phyloP scores from a whole-genome alignment of 1,139 yeast species.

The Blastobotrys malaysiensis region DNA sequence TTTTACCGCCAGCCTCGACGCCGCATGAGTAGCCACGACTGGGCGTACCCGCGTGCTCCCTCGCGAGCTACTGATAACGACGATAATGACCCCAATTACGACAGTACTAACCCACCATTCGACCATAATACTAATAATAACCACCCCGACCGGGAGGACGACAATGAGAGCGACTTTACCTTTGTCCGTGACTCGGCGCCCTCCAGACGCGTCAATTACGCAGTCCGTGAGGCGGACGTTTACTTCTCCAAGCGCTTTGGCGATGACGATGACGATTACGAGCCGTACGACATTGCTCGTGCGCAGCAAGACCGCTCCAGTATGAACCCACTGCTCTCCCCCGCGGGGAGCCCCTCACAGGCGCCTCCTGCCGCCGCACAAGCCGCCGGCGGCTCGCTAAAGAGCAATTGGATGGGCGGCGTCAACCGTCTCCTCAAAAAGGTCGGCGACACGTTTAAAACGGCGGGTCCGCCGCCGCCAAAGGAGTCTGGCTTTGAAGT shows the following conservation, averaged over 20 bases:
- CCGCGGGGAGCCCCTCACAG: not conserved
- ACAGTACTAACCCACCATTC: not conserved
- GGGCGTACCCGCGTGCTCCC: conserved; percentile 15
- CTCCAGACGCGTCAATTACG: conserved; percentile 27
- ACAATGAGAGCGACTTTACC: conserved; percentile 11
- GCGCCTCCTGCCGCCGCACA: not conserved
- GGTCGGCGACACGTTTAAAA: not conserved
- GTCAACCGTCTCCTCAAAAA: not conserved
- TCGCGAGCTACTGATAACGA: not conserved
- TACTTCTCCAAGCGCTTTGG: conserved; percentile 24
- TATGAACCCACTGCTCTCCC: not conserved
- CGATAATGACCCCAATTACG: not conserved
- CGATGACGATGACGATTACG: conserved; percentile 13
- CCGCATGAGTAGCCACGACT: conserved; percentile 25
- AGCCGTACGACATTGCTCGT: not conserved
- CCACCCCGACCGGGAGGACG: not conserved
- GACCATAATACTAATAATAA: not conserved
- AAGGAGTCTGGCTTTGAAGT: conserved; percentile 6
- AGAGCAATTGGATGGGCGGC: not conserved
- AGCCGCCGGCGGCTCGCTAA: too few species aligned
- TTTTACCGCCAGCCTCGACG: conserved; percentile 29
- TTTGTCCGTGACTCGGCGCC: conserved; percentile 3
- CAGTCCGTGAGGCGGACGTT: conserved; percentile 35
- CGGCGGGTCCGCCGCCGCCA: not conserved
- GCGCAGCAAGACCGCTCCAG: not conserved